These are phyloP conservation scores for Aspergillus indologenus DNA, from an alignment of 495 filamentous ascomycete genomes.

Conservation along the genomic window DNA sequence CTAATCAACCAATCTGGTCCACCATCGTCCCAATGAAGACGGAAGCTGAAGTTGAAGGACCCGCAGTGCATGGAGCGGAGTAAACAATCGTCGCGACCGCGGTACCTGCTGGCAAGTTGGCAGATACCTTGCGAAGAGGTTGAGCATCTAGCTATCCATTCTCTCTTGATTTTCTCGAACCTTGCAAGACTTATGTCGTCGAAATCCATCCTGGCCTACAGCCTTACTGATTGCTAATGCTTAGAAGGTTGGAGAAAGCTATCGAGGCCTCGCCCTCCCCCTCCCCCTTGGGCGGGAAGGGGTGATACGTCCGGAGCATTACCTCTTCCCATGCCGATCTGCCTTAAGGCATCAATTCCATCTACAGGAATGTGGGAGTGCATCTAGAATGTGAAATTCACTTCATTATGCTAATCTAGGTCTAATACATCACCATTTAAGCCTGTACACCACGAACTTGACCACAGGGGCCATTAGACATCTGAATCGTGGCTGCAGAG, in stretches of 20 bases:
- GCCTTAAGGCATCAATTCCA: no score
- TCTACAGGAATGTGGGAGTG: no score
- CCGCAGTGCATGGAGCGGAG: slow-evolving; percentile 10
- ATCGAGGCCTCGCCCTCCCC: no score
- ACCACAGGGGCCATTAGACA: neutral
- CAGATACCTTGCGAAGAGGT: slow-evolving; percentile 6
- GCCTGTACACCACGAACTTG: neutral
- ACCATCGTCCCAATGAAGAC: slow-evolving; percentile 11
- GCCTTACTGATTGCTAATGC: no score
- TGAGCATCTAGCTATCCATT: neutral
- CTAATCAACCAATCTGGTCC: slow-evolving; percentile 13
- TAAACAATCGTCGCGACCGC: slow-evolving; percentile 6
- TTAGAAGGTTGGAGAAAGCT: no score
- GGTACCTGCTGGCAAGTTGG: slow-evolving; percentile 5
- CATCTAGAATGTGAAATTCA: no score
- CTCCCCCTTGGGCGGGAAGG: no score
- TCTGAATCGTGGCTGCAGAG: neutral
- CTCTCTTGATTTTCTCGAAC: neutral
- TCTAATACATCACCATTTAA: no score
- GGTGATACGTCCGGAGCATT: no score
- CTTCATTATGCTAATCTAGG: no score
- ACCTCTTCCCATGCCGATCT: no score
- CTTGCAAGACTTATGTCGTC: neutral
- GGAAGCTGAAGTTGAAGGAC: slow-evolving; percentile 12
- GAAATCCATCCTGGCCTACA: neutral